phyloP scores from a whole-genome alignment of 2,329 filamentous ascomycete species.

The Microdochium bolleyi region DNA sequence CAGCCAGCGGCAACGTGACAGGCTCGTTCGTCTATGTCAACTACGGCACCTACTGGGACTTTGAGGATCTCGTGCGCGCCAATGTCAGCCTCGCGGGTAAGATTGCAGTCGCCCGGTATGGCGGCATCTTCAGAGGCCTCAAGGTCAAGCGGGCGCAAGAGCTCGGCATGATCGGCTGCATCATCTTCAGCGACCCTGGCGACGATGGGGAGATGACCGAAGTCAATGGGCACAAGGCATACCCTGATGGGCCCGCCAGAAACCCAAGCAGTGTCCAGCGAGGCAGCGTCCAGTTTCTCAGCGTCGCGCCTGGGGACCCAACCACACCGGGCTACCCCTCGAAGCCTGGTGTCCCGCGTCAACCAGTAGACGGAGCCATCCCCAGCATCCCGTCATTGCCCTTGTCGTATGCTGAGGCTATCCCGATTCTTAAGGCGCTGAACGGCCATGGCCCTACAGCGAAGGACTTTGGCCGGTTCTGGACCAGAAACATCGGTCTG shows the following conservation, averaged over 20 bases:
- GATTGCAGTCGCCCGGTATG: constrained; percentile 82
- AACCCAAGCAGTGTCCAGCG: constrained; percentile 86
- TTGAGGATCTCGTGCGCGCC: constrained; percentile 68
- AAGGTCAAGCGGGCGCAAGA: constrained; percentile 92
- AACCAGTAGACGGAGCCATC: constrained; percentile 60
- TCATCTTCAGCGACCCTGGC: constrained; percentile 84
- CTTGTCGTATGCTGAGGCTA: constrained; percentile 78
- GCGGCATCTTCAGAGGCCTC: constrained; percentile 77
- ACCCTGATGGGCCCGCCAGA: constrained; percentile 80
- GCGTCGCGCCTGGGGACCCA: constrained; percentile 63
- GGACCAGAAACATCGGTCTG: constrained; percentile 64
- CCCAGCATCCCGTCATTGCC: constrained; percentile 86
- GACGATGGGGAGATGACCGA: constrained; percentile 80
- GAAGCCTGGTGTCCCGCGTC: constrained; percentile 76
- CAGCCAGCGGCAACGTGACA: constrained; percentile 85
- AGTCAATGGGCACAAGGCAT: constrained; percentile 68
- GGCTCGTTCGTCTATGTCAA: constrained; percentile 83
- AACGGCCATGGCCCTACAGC: constrained; percentile 82
- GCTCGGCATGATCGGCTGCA: constrained; percentile 75
- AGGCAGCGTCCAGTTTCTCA: constrained; percentile 78
- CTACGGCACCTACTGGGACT: constrained; percentile 82
- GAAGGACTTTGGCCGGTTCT: constrained; percentile 62
- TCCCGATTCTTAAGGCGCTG: constrained; percentile 81
- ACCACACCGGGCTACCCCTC: constrained; percentile 93
- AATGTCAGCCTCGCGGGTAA: constrained; percentile 74